Conservation (phyloP, 1,284 basidiomycete genomes). For the Sporisorium exsertum region DNA sequence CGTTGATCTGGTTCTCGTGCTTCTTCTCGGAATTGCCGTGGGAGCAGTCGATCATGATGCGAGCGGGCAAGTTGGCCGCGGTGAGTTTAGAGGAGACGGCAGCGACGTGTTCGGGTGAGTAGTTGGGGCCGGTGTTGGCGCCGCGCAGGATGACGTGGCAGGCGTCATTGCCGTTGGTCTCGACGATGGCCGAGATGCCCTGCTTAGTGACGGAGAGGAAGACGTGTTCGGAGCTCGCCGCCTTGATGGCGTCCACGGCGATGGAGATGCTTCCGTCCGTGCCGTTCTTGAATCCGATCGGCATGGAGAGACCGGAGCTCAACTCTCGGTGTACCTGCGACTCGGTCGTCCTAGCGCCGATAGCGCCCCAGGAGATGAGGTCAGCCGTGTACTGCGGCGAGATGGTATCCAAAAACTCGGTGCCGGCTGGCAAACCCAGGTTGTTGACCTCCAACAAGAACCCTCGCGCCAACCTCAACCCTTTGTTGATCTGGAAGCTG, state of each 20-base stretch:
- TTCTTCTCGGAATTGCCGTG: constrained; percentile 78
- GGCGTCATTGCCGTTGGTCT: constrained; percentile 67
- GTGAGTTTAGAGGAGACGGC: constrained; percentile 51
- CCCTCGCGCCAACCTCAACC: constrained; percentile 87
- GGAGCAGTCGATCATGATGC: constrained; percentile 80
- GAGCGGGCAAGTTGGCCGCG: constrained; percentile 46
- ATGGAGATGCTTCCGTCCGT: constrained; percentile 68
- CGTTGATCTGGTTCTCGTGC: constrained; percentile 74
- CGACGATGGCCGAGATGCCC: constrained; percentile 73
- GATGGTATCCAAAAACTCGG: constrained; percentile 77
- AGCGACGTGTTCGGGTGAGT: constrained; percentile 55
- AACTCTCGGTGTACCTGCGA: constrained; percentile 92
- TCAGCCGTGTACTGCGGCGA: constrained; percentile 95
- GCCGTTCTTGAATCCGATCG: constrained; percentile 80
- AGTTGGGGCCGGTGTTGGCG: constrained; percentile 68
- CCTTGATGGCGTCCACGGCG: constrained; percentile 96
- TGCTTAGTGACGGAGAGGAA: constrained; percentile 99
- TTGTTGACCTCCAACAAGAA: constrained; percentile 77
- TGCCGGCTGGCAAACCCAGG: constrained; percentile 70
- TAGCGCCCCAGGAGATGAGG: constrained; percentile 95
- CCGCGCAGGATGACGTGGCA: constrained; percentile 69
- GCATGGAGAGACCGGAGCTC: constrained; percentile 86
- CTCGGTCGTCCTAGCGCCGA: constrained; percentile 82
- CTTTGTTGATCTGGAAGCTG: constrained; percentile 92
- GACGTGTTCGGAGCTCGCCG: constrained; percentile 89